These are phyloP conservation scores for Colletotrichum echinochloae DNA, from an alignment of 2,329 filamentous ascomycete species.

Conservation along the genomic window DNA sequence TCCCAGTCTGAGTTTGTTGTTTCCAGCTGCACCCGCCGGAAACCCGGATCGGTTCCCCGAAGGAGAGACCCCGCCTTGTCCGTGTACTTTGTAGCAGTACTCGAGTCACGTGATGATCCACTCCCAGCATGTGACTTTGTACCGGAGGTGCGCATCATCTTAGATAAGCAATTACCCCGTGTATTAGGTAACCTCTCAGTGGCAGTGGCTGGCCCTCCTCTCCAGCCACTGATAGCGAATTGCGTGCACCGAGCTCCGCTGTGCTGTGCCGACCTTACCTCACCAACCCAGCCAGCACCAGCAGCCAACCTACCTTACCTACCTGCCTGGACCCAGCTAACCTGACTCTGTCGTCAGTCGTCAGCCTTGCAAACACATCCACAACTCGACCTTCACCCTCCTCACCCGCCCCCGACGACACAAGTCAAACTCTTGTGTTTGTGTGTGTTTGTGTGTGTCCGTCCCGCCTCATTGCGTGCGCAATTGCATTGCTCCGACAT, in stretches of 20 bases:
- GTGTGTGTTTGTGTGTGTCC: too few species aligned
- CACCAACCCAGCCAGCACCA: conserved; percentile 18
- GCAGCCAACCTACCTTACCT: too few species aligned
- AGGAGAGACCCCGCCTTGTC: conserved; percentile 15
- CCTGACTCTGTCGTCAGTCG: conserved; percentile 14
- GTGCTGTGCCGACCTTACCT: conserved; percentile 24
- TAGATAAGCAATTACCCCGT: background rate
- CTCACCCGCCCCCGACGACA: conserved; percentile 15
- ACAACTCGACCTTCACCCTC: background rate
- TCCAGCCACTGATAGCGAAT: conserved; percentile 12
- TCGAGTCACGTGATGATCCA: conserved; percentile 11
- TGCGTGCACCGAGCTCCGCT: conserved; percentile 19
- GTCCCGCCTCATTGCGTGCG: conserved; percentile 1
- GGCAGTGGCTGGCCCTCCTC: conserved; percentile 9
- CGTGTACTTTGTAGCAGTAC: background rate
- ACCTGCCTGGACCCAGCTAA: conserved; percentile 10
- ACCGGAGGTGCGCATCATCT: background rate
- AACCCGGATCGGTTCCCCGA: conserved; percentile 6
- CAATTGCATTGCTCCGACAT: background rate
- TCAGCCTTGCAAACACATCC: conserved; percentile 22
- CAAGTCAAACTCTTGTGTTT: background rate
- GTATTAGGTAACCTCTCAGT: conserved; percentile 15
- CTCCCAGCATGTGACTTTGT: background rate
- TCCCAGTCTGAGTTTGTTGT: background rate
- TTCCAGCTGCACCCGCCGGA: background rate